Conservation (phyloP, 1,284 basidiomycete species). For the Leccinum angustisporum region DNA sequence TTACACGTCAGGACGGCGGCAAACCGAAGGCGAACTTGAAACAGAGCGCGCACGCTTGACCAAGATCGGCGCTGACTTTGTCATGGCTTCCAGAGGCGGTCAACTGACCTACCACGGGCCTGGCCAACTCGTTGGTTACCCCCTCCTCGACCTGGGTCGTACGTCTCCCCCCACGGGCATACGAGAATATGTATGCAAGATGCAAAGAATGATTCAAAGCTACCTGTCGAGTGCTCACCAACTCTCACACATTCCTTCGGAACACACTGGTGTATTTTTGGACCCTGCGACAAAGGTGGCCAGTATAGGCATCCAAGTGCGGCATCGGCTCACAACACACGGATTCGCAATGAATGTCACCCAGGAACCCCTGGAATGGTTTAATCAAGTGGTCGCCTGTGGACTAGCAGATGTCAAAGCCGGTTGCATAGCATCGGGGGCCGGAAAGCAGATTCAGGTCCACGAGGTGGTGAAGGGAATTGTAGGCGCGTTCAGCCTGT, state of each 20-base stretch:
- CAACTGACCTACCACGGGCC: conserved; percentile 98
- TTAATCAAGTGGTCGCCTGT: conserved; percentile 88
- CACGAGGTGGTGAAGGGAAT: conserved; percentile 53
- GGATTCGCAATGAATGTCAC: conserved; percentile 96
- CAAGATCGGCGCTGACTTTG: conserved; percentile 84
- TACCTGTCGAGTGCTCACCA: conserved; percentile 60
- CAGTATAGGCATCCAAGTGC: conserved; percentile 95
- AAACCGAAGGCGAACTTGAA: conserved; percentile 62
- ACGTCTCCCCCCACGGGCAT: conserved; percentile 56
- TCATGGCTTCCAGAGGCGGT: conserved; percentile 83
- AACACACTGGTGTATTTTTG: conserved; percentile 79
- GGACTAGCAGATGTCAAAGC: conserved; percentile 87
- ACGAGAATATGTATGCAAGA: conserved; percentile 77
- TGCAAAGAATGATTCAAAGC: conserved; percentile 46
- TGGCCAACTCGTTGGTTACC: conserved; percentile 96
- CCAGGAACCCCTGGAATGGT: conserved; percentile 78
- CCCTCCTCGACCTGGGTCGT: conserved; percentile 80
- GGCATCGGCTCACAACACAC: conserved; percentile 91
- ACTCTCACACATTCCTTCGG: conserved; percentile 52
- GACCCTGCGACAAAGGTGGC: conserved; percentile 75
- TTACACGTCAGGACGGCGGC: conserved; percentile 90
- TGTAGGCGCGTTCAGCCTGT: conserved; percentile 50
- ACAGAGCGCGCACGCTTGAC: conserved; percentile 69
- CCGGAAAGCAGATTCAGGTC: conserved; percentile 41
- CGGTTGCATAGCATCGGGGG: conserved; percentile 56